A percentile compares a stretch with the other conserved stretches of the same genome.
These are phyloP conservation scores for Mucor plumbeus DNA, from an alignment of 371 early-diverging fungal species.

Conservation along the genomic window DNA sequence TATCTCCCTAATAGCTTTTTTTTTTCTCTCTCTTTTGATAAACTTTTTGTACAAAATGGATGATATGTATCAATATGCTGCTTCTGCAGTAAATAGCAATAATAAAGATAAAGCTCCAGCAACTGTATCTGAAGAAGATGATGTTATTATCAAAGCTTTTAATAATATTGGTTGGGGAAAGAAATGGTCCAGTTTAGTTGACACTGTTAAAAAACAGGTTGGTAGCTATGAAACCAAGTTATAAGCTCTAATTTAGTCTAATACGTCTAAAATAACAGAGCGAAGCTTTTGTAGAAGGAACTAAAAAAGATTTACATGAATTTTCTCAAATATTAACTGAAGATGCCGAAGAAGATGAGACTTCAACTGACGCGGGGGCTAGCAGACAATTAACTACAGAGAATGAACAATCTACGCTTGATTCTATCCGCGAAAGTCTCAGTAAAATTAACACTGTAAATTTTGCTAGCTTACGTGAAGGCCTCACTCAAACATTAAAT, in stretches of 20 bases:
- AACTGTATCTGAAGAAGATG: slow-evolving; percentile 31
- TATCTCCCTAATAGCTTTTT: not conserved
- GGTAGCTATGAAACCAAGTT: not conserved
- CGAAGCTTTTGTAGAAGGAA: slow-evolving; percentile 53
- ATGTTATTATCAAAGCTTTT: slow-evolving; percentile 51
- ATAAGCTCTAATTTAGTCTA: not conserved
- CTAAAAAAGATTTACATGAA: slow-evolving; percentile 52
- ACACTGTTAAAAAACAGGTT: slow-evolving; percentile 55
- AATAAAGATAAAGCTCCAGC: slow-evolving; percentile 20
- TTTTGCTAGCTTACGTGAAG: slow-evolving; percentile 29
- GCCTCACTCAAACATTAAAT: slow-evolving; percentile 29
- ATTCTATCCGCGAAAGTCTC: slow-evolving; percentile 34
- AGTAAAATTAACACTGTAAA: slow-evolving; percentile 38
- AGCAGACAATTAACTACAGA: slow-evolving; percentile 14
- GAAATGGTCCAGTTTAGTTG: slow-evolving; percentile 42
- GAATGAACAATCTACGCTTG: slow-evolving; percentile 18
- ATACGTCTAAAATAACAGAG: slow-evolving; percentile 26
- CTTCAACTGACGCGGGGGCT: not conserved
- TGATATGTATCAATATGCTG: slow-evolving; percentile 35
- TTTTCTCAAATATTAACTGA: slow-evolving; percentile 50
- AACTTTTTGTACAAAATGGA: slow-evolving; percentile 20
- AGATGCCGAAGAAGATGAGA: slow-evolving; percentile 38
- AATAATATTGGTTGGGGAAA: slow-evolving; percentile 49
- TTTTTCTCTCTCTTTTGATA: slow-evolving; percentile 3
- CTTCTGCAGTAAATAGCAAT: slow-evolving; percentile 44